These are phyloP conservation scores for Podila verticillata DNA, from an alignment of 192 early-diverging fungal species.

Conservation along the genomic window DNA sequence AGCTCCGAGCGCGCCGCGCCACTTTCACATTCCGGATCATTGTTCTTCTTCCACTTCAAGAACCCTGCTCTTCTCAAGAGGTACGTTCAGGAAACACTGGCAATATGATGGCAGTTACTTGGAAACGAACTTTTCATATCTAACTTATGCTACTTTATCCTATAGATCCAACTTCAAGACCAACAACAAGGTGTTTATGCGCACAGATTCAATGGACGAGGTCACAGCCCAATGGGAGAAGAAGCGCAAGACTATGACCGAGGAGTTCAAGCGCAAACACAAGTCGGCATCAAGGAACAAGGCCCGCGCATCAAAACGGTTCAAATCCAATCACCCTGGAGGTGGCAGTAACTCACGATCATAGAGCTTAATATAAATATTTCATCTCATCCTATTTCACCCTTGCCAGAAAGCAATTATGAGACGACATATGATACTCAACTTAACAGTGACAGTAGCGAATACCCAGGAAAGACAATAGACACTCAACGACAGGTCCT, in stretches of 20 bases:
- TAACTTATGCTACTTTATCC: not conserved
- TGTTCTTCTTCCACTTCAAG: slow-evolving; percentile 59
- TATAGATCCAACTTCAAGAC: slow-evolving; percentile 48
- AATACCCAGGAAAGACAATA: too few relatives aligned
- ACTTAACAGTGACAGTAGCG: too few relatives aligned
- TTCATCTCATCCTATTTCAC: too few relatives aligned
- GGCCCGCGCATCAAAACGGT: slow-evolving; percentile 37
- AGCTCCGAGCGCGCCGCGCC: slow-evolving; percentile 24
- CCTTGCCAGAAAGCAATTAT: too few relatives aligned
- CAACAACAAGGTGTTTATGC: slow-evolving; percentile 56
- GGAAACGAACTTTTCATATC: not conserved
- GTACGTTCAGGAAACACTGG: slow-evolving; percentile 12
- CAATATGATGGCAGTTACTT: not conserved
- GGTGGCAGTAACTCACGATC: not conserved
- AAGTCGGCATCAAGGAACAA: slow-evolving; percentile 59
- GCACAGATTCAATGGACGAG: slow-evolving; percentile 58
- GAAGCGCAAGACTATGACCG: slow-evolving; percentile 61
- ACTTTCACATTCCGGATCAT: slow-evolving; percentile 36
- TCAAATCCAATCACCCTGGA: slow-evolving; percentile 8
- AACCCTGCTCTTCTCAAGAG: slow-evolving; percentile 47
- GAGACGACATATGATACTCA: too few relatives aligned
- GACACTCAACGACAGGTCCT: too few relatives aligned
- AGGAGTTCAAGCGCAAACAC: slow-evolving; percentile 74
- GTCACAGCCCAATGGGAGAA: slow-evolving; percentile 65
- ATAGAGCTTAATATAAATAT: not conserved